These are phyloP conservation scores for Garcia nutans DNA, from an alignment of 345 rosid species.

Conservation along the genomic window DNA sequence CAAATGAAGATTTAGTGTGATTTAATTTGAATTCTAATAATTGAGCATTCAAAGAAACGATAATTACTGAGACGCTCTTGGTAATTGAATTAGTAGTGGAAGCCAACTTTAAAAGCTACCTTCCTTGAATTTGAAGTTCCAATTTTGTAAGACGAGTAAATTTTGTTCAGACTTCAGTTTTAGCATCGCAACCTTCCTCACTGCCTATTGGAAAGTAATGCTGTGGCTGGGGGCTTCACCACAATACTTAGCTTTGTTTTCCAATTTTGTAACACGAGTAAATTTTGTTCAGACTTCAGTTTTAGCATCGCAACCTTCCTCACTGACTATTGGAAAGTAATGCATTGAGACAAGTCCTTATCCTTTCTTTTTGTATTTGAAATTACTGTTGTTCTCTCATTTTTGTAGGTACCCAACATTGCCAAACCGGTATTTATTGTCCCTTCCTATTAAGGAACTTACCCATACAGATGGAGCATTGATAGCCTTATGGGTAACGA, in stretches of 20 bases:
- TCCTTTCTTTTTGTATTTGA: neutral
- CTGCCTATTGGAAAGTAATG: neutral
- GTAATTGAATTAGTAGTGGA: neutral
- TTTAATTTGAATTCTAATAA: neutral
- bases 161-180: neutral
- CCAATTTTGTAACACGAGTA: neutral
- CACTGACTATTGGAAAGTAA: neutral
- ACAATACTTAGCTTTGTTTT: neutral
- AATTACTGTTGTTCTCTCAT: slow-evolving; percentile 4
- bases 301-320: neutral
- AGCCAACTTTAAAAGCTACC: neutral
- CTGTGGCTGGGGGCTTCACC: neutral
- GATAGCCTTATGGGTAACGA: slow-evolving; percentile 91
- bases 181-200: neutral
- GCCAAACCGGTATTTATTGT: slow-evolving; percentile 75
- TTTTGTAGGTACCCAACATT: slow-evolving; percentile 71
- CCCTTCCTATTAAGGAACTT: slow-evolving; percentile 76
- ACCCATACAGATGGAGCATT: slow-evolving; percentile 72
- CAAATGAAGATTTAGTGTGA: neutral
- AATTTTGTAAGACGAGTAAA: neutral
- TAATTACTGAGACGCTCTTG: neutral
- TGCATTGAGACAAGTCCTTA: neutral
- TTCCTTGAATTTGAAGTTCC: neutral
- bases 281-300: neutral
- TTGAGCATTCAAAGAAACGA: neutral